Evolutionary conservation across 257 asterid genomes (phyloP).

Genomic region (Penstemon barbatus): DNA sequence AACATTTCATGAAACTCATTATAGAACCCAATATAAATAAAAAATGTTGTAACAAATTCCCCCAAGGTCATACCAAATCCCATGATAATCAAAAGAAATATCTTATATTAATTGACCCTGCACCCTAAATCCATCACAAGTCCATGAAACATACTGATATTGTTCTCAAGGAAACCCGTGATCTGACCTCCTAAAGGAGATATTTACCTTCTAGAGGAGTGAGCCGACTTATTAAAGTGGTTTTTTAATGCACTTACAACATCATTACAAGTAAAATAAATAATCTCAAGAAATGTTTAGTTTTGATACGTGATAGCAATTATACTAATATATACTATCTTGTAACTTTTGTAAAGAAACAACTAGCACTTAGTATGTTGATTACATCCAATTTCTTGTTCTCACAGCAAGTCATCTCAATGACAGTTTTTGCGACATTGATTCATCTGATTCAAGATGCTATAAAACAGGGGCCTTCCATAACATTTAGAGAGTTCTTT

Average conservation of each 20-base stretch:
- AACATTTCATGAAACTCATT: conserved; percentile 16
- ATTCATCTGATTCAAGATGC: conserved; percentile 10
- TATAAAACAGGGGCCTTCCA: neutral
- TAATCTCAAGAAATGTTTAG: neutral
- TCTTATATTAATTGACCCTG: neutral
- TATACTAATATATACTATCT: neutral
- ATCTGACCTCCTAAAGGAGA: too few relatives aligned
- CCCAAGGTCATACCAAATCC: conserved; percentile 17
- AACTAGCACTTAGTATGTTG: neutral
- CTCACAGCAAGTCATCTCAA: too few relatives aligned
- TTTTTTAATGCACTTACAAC: neutral
- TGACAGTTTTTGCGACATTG: neutral
- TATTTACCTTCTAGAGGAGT: neutral
- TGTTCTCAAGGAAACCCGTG: neutral
- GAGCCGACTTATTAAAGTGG: too few relatives aligned
- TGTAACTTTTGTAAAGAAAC: neutral
- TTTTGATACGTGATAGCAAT: conserved; percentile 6
- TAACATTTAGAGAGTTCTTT: conserved; percentile 5
- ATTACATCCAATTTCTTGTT: too few relatives aligned
- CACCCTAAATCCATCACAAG: conserved; percentile 7
- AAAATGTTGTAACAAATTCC: conserved; percentile 4
- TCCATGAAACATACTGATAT: neutral
- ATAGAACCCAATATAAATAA: conserved; percentile 12
- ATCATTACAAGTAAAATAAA: neutral
- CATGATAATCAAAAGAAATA: neutral